Evolutionary conservation across 2,329 filamentous ascomycete genomes (phyloP), one percentile per base, ranked within the genome.

Genomic region (Pyrenochaeta sp.): DNA sequence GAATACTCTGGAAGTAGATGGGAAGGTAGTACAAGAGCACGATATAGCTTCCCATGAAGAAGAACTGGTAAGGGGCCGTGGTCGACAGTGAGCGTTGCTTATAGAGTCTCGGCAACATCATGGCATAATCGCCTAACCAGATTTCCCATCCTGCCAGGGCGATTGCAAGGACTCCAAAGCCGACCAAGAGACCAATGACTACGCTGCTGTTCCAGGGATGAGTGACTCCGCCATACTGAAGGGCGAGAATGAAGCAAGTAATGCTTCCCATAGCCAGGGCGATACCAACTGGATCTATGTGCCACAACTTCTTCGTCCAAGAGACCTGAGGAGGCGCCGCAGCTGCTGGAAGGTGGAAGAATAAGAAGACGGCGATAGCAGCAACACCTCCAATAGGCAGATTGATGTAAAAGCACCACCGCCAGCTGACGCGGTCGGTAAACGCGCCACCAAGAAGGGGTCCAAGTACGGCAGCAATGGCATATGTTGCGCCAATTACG

Each of bases 1-100:
- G 62, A 5, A 83, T 74, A 1, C 73, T 71, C 64, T 84, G 82
- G 71, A 84, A 84, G 64, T 82, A 83, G 24, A 84, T 80, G 2
- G 82, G 82, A 0, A 83, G 67, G 61, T 81, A 83, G 67, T 82
- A 83, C 5, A 83, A 62, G 1, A 79, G 46, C 6, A 79, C 27
- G 56, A 80, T 76, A 58, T 76, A 80, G 12, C 58, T 49, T 9
- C 78, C 77, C 62, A 59, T 42, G 53, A 71, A 64, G 58, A 80
- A 73, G 63, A 81, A 75, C 12, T 72, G 66, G 58, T 72, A 82
- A 9, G 72, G 50, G 32, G 69, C 76, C 28, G 69, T 67, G n/a
- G 71, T 66, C 19, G 61, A 71, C 45, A 82, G 69, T 2, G 71
- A 71, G 13, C 79, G 74, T 27, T 78, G 66, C 37, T 73, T 73